Evolutionary conservation across 495 filamentous ascomycete genomes (phyloP).

Genomic region (Podospora conica): DNA sequence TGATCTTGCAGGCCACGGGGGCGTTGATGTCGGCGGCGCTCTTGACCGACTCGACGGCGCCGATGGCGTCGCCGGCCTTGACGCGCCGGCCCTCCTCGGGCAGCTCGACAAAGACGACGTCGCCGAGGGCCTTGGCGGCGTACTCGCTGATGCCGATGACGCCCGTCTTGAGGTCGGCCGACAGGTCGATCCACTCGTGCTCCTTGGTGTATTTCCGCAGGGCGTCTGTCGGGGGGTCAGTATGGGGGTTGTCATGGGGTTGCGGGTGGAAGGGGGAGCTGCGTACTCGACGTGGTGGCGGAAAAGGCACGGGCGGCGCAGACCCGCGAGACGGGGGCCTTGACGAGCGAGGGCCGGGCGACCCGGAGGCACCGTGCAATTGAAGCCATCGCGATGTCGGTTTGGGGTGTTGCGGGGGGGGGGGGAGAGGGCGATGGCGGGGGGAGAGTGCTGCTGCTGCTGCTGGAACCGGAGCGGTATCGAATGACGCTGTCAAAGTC

Average conservation of each 20-base stretch:
- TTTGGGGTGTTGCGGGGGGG: background rate
- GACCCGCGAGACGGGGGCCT: constrained; percentile 25
- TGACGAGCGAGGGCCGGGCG: constrained; percentile 35
- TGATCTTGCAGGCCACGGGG: constrained; percentile 71
- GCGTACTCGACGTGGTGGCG: constrained; percentile 39
- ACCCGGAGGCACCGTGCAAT: constrained; percentile 43
- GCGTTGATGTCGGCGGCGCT: constrained; percentile 93
- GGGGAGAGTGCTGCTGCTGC: background rate
- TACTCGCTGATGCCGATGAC: constrained; percentile 83
- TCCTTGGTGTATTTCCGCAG: constrained; percentile 92
- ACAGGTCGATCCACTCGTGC: constrained; percentile 95
- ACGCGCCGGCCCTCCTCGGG: constrained; percentile 60
- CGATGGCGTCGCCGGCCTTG: constrained; percentile 67
- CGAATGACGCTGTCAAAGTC: constrained; percentile 18
- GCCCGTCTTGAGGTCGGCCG: constrained; percentile 62
- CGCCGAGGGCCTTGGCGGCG: constrained; percentile 83
- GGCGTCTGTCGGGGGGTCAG: constrained; percentile 31
- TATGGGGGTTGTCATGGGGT: constrained; percentile 5
- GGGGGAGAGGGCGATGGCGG: constrained; percentile 1
- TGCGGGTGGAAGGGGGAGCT: constrained; percentile 1
- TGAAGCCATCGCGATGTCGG: constrained; percentile 38
- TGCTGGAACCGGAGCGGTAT: background rate
- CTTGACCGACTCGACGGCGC: constrained; percentile 97
- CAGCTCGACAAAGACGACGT: constrained; percentile 96
- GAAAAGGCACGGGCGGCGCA: constrained; percentile 38